Base-by-base conservation (phyloP, 768 basidiomycete genomes). In the Podaxis rugospora region DNA sequence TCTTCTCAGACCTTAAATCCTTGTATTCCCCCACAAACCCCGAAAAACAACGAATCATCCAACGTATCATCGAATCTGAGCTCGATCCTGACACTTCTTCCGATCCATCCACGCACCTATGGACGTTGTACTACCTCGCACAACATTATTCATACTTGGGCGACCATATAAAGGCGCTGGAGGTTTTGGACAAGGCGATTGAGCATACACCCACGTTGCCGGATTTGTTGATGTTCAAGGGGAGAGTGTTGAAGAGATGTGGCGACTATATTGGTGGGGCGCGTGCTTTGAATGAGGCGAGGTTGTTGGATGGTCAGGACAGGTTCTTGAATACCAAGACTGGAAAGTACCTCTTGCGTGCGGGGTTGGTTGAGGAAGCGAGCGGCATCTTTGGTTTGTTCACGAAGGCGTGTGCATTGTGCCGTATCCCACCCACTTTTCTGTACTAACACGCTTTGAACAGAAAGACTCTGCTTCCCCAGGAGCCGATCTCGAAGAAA, bases 121-220 rank as follows among this genome's bases (percentile, higher is more conserved):
- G 97, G 97, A 88, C 90, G 9, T 83, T 98, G 40, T 98, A 96
- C 76, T 97, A 91, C 80, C 87, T 98, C 53, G 88, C 94, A 0
- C 93, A 96, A 66, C 95, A 95, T 69, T 80, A 92, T 68, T 90
- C 92, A 0, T 83, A 81, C 68, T 76, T 92, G 1, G 78, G 80
- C 0, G 77, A 80, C 42, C 76, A 77, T 25, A 65, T 68, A 52
- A 74, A 79, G 27, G 84, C 95, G 0, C 74, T 96, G 7, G 73
- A 78, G 14, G 74, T 90, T 4, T 77, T 98, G 14, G 78, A 85
- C 16, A 63, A 69, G 2, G 95, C 93, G 3, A 72, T 94, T 18
- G 67, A 74, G 21, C 97, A 98, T 69, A 98, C 97, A 0, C 97
- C 97, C 0, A 96, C 95, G 0, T 77, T 99, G 0, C 95, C 97